These are phyloP conservation scores for Phytophthora sp. DNA, from an alignment of 352 stramenopile genomes.

Conservation along the genomic window DNA sequence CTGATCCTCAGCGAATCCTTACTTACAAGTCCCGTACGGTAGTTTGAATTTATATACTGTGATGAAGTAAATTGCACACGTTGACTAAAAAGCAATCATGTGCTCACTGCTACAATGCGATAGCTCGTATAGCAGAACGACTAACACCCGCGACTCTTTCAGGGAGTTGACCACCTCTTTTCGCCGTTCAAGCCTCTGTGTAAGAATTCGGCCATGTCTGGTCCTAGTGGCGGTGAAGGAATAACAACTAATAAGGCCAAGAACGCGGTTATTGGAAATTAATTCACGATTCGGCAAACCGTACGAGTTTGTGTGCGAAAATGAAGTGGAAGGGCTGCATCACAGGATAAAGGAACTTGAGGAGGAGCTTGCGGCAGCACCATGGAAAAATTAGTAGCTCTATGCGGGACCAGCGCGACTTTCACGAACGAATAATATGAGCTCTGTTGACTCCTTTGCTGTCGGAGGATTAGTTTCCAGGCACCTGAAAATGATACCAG, in stretches of 20 bases:
- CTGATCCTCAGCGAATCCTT: not conserved
- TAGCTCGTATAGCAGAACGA: no score
- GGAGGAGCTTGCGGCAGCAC: slow-evolving; percentile 6
- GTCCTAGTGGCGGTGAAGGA: not conserved
- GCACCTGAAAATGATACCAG: no score
- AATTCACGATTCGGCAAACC: slow-evolving; percentile 45
- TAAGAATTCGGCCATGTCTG: slow-evolving; percentile 22
- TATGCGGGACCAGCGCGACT: slow-evolving; percentile 52
- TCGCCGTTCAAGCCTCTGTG: slow-evolving; percentile 32
- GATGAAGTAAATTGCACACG: no score
- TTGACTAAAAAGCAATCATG: no score
- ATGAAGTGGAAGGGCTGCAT: slow-evolving; percentile 29
- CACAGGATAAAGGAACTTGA: slow-evolving; percentile 13
- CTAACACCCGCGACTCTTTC: slow-evolving; percentile 13
- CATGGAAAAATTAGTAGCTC: slow-evolving; percentile 32
- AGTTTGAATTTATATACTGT: no score
- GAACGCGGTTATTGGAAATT: slow-evolving; percentile 35
- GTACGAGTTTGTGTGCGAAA: slow-evolving; percentile 46
- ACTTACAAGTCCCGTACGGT: not conserved
- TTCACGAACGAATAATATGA: slow-evolving; percentile 37
- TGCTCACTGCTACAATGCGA: no score
- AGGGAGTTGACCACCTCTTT: slow-evolving; percentile 13
- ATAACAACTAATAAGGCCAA: slow-evolving; percentile 10
- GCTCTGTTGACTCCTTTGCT: slow-evolving; percentile 7
- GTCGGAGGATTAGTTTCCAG: not conserved